Conservation (phyloP, 2,329 filamentous ascomycete species). For the Magnaporthales sp. region DNA sequence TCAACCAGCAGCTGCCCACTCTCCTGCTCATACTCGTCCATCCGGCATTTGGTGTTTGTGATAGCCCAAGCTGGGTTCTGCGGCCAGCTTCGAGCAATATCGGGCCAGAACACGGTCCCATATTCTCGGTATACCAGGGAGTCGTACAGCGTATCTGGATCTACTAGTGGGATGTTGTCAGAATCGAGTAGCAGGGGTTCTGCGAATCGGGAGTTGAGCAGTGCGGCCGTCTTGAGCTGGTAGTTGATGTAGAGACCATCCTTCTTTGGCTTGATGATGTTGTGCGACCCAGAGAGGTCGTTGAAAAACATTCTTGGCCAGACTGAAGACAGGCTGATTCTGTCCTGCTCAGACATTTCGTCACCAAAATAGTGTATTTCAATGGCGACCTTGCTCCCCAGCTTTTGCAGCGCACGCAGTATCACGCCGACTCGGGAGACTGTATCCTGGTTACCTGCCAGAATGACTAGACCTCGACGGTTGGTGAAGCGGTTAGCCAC, state of each 20-base stretch:
- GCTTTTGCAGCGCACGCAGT: constrained; percentile 11
- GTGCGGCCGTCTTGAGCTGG: constrained; percentile 23
- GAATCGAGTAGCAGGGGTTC: constrained; percentile 25
- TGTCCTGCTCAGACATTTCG: constrained; percentile 14
- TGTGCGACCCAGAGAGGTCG: constrained; percentile 18
- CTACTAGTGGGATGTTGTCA: constrained; percentile 22
- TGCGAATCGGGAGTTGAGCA: constrained; percentile 25
- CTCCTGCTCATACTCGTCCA: constrained; percentile 25
- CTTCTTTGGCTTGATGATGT: constrained; percentile 23
- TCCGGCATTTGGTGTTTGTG: constrained; percentile 23
- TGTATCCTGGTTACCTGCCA: constrained; percentile 18
- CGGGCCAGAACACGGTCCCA: constrained; percentile 26
- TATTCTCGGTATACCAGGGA: constrained; percentile 16
- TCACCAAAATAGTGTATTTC: constrained; percentile 21
- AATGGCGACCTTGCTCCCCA: constrained; percentile 16
- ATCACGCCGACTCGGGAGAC: constrained; percentile 14
- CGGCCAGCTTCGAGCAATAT: constrained; percentile 22
- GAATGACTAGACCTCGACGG: constrained; percentile 21
- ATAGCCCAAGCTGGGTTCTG: constrained; percentile 21
- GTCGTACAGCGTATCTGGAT: constrained; percentile 14
- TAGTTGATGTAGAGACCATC: constrained; percentile 21
- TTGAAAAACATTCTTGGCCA: constrained; percentile 18
- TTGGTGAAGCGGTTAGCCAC: constrained; percentile 11
- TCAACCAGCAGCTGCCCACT: constrained; percentile 25
- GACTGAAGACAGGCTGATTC: constrained; percentile 11